These are phyloP conservation scores for Cyclaneusma minus DNA, from an alignment of 2,329 filamentous ascomycete species.

Conservation along the genomic window DNA sequence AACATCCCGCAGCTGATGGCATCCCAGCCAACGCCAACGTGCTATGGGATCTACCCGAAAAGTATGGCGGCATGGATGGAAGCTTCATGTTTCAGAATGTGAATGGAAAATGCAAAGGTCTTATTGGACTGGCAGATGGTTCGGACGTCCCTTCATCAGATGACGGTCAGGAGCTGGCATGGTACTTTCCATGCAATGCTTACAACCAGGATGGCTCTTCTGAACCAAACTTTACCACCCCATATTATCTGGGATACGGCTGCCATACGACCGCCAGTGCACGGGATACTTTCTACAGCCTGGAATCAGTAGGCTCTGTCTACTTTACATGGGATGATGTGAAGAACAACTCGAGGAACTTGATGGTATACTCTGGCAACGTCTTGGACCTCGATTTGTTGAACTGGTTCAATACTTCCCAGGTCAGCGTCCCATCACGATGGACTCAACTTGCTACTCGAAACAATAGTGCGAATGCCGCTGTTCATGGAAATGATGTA, in stretches of 20 bases:
- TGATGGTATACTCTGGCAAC: conserved; percentile 87
- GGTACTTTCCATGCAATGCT: conserved; percentile 89
- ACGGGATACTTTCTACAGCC: conserved; percentile 61
- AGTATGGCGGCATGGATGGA: conserved; percentile 77
- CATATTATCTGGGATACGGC: conserved; percentile 69
- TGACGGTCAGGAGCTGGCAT: conserved; percentile 63
- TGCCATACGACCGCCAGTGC: conserved; percentile 67
- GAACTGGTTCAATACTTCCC: conserved; percentile 72
- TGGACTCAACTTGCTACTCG: conserved; percentile 71
- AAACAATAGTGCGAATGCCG: conserved; percentile 37
- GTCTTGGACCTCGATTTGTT: conserved; percentile 84
- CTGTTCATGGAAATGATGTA: conserved; percentile 69
- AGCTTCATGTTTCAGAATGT: conserved; percentile 98
- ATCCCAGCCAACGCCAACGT: conserved; percentile 65
- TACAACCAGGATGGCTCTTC: conserved; percentile 91
- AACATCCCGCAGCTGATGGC: conserved; percentile 66
- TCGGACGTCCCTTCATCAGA: conserved; percentile 70
- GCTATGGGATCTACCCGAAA: conserved; percentile 69
- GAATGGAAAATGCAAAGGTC: conserved; percentile 85
- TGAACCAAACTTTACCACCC: conserved; percentile 55
- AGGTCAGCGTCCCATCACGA: conserved; percentile 59
- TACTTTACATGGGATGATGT: conserved; percentile 96
- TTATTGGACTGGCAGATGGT: conserved; percentile 56
- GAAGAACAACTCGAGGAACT: conserved; percentile 72
- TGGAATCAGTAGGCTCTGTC: conserved; percentile 64